Base-by-base conservation (phyloP, 306 rosid genomes). In the Medicago ruthenica region DNA sequence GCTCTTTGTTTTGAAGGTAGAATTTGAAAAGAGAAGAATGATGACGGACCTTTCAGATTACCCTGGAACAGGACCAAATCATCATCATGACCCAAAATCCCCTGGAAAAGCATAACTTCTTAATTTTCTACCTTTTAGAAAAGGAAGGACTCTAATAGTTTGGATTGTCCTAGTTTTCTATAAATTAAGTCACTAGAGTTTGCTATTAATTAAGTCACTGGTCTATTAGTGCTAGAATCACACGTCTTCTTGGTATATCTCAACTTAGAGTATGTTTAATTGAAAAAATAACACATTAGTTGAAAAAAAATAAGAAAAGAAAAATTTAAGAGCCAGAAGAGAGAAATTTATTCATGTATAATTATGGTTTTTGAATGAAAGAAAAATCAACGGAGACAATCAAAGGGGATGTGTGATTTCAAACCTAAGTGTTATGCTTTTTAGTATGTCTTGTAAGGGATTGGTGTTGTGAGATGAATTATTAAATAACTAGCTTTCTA, bases 31-130 rank as follows among this genome's bases (percentile, higher is more conserved):
- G 40, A 36, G 75, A 20, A 80, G 85, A 77, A 80, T 73, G 81
- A 55, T 84, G 71, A 5, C 55, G 67, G 75, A 80, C 39, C 27
- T 55, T 73, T 53, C n/a, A 24, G 87, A 84, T 41, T 84, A 84
- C 68, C 16, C 68, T 13, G 27, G 48, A 73, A 16, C 87, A 24
- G 47, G 53, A 63, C 41, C 87, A 77, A 84, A 81, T 81, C 77
- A 68, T 10, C 62, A 66, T 17, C 87, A 84, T 81, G 62, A 77
- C 16, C 87, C 85, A 14, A 80, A 55, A 77, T 21, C 71, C 67
- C 85, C 83, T 15, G 85, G 85, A 62, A 77, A 63, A 27, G 51
- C 84, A 40, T 82, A 61, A 66, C 15, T 71, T 55, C 15, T 62
- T 31, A 10, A 58, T 10, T 58, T 63, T 37, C 47, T 4, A 63